Base-by-base conservation (phyloP, 345 rosid genomes). In the Luvunga scandens region DNA sequence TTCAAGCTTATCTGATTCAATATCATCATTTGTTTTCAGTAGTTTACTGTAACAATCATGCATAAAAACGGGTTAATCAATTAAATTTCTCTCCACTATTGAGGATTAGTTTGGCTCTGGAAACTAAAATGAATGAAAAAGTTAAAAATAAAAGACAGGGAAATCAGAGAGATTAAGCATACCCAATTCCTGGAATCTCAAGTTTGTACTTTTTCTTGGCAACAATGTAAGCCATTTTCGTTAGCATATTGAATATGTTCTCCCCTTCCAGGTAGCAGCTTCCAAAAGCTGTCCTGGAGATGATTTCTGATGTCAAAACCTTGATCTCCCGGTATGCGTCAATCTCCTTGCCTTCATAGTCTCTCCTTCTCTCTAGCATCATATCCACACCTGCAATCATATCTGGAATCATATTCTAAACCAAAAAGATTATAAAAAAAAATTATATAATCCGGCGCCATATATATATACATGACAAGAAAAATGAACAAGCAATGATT, bases 281-380 rank as follows among this genome's bases (percentile, higher is more conserved):
- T 27, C 90, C 90, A 57, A 88, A 89, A 14, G 90, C 87, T 22
- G 90, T 87, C 76, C 87, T 81, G 6, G 90, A 85, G 65, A 88
- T 88, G 10, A 10, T 42, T 42, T 42, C 48, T 42, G 48, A 84
- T 18, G 89, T 88, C 42, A 90, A 79, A 4, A 85, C 5, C 63
- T 61, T 90, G 42, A 87, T 66, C 72, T 90, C 89, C 22, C 69
- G n/a, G 57, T 36, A 73, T 13, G 82, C 87, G 14, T 88, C 88
- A 1, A 87, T 84, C 80, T 90, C 89, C 39, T 78, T 76, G 2
- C 77, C 81, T 19, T 75, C 85, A 39, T 71, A 63, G 2, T 74
- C 39, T 77, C 79, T 84, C 90, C 91, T 86, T 75, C 83, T 80
- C 30, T 85, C 83, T 12, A 88, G 65, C 91, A 86, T 86, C 81